These are phyloP conservation scores for Fusarium caatingaense DNA, from an alignment of 2,329 filamentous ascomycete species.

Conservation along the genomic window DNA sequence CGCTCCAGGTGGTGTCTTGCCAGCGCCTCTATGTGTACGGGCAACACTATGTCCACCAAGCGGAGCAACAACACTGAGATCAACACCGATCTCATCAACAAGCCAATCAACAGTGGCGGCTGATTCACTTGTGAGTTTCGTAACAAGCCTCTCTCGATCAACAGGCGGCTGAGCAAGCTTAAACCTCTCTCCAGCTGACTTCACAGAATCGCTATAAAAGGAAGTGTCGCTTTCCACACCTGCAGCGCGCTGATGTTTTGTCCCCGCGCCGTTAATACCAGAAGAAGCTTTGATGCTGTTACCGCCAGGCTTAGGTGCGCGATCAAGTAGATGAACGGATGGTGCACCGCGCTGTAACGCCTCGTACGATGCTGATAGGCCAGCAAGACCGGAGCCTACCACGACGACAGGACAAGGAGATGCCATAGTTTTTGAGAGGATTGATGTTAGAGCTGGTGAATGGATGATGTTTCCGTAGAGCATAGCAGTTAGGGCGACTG, in stretches of 20 bases:
- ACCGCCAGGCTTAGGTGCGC: constrained; percentile 68
- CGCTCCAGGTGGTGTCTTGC: constrained; percentile 67
- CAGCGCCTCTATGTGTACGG: constrained; percentile 61
- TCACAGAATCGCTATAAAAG: constrained; percentile 68
- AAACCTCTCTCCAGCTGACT: constrained; percentile 64
- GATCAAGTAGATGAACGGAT: constrained; percentile 68
- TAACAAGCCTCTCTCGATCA: constrained; percentile 59
- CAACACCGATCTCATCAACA: constrained; percentile 65
- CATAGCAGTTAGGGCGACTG: constrained; percentile 47
- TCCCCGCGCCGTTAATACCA: constrained; percentile 72
- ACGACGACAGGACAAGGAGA: constrained; percentile 60
- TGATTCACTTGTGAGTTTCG: constrained; percentile 60
- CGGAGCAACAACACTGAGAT: constrained; percentile 67
- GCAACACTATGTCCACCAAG: constrained; percentile 69
- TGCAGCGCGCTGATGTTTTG: constrained; percentile 62
- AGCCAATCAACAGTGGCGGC: constrained; percentile 67
- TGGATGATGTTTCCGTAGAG: constrained; percentile 44
- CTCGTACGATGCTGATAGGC: constrained; percentile 68
- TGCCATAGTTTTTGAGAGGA: constrained; percentile 45
- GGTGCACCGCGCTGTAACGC: constrained; percentile 62
- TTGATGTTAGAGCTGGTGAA: constrained; percentile 32
- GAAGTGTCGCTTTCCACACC: constrained; percentile 51
- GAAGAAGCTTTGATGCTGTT: constrained; percentile 76
- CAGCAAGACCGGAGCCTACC: constrained; percentile 74
- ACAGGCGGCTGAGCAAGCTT: constrained; percentile 33